Evolutionary conservation across 2,329 filamentous ascomycete genomes (phyloP), one percentile per base, ranked within the genome.

Genomic region (Neopestalotiopsis sp.): DNA sequence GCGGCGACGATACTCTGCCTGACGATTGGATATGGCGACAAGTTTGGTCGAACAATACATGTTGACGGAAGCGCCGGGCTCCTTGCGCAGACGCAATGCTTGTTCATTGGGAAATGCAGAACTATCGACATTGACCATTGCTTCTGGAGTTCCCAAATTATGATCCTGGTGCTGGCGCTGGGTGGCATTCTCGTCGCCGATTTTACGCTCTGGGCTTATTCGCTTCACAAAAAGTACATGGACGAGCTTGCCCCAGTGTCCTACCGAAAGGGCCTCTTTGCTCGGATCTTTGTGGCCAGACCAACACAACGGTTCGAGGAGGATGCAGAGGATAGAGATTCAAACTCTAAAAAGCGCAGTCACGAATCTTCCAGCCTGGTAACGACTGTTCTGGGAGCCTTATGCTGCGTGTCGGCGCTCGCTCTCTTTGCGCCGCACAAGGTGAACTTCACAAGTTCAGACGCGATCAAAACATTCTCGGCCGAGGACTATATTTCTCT

Each of bases 391-490:
- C 28, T 64, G 38, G 24, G 42, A 24, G 61, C 24, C 2, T 45
- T 64, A n/a, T 28, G 61, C 40, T 64, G 61, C 24, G 24, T 24
- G 17, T 64, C 61, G 40, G 42, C 61, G n/a, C 61, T 64, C 28
- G 61, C 61, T 10, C 61, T 64, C 17, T 64, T 64, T 20, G 61
- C 61, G 20, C 61, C 61, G 3, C 61, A 64, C 40, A 49, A 64
- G 40, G 30, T 38, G 61, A 49, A 34, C 20, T 24, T 64, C 4
- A 32, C 40, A 3, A 32, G 9, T 38, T 17, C 13, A 12, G 13
- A 17, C 20, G 34, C 40, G 38, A 14, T 64, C 10, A 52, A 38
- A 3, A 49, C 61, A 14, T 64, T 28, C 40, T 38, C 61, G 4
- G 20, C 38, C 5, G 45, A 24, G 12, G 38, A 49, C 12, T 64